Evolutionary conservation across 2,329 filamentous ascomycete genomes (phyloP).

Genomic region (Zopfia rhizophila): DNA sequence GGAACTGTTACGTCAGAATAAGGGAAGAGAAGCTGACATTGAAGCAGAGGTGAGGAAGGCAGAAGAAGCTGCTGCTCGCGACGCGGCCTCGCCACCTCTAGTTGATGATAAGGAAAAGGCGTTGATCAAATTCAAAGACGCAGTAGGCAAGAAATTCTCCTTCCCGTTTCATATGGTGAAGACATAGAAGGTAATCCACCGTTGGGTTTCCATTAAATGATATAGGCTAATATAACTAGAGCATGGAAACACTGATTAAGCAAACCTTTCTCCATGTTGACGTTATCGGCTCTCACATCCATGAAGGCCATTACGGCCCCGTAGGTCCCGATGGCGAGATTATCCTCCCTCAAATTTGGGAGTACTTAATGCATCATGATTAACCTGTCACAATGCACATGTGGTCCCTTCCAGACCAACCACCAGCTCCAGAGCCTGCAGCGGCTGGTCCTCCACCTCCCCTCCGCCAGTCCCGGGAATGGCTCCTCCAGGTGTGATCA

Average conservation of each 20-base stretch:
- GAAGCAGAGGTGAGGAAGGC: too few relatives aligned
- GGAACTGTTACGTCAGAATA: too few relatives aligned
- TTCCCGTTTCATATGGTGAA: conserved; percentile 88
- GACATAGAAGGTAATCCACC: conserved; percentile 77
- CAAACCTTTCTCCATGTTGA: conserved; percentile 59
- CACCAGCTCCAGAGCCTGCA: conserved; percentile 20
- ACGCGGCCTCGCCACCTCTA: too few relatives aligned
- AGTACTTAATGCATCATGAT: conserved; percentile 56
- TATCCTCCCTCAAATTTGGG: conserved; percentile 59
- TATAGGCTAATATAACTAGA: conserved; percentile 65
- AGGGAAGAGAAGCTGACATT: too few relatives aligned
- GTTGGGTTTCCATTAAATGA: not conserved
- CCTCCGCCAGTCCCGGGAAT: too few relatives aligned
- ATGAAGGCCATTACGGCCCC: conserved; percentile 58
- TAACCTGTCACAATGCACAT: conserved; percentile 59
- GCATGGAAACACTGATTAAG: conserved; percentile 58
- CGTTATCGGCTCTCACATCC: conserved; percentile 54
- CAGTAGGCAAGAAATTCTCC: conserved; percentile 78
- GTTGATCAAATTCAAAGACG: conserved; percentile 91
- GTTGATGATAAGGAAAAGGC: conserved; percentile 63
- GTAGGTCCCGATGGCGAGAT: conserved; percentile 58
- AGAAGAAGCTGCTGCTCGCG: too few relatives aligned
- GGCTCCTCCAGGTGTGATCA: too few relatives aligned
- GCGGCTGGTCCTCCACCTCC: conserved; percentile 6
- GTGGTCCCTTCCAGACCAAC: conserved; percentile 54